phyloP scores from a whole-genome alignment of 352 stramenopile genomes.

The Phytophthora fragariae region DNA sequence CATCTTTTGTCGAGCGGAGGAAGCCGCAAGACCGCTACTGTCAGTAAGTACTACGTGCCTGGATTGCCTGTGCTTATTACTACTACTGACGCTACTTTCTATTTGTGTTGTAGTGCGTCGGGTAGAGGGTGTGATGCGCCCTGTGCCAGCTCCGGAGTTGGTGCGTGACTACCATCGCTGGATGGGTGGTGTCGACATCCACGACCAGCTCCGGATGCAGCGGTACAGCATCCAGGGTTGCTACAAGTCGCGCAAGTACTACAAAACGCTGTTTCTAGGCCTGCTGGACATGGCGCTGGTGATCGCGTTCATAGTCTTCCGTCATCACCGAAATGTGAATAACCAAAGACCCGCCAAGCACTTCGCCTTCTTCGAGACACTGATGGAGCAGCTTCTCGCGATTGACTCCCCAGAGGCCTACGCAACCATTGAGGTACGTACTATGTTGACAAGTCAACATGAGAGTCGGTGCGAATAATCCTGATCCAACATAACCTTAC shows the following conservation, averaged over 20 bases:
- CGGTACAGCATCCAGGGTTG: neutral
- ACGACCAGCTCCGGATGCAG: neutral
- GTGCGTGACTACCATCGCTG: slow-evolving; percentile 11
- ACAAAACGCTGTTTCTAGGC: slow-evolving; percentile 16
- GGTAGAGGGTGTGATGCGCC: neutral
- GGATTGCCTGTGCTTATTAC: neutral
- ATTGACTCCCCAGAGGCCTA: neutral
- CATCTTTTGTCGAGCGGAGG: slow-evolving; percentile 13
- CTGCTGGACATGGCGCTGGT: slow-evolving; percentile 14
- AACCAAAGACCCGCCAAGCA: slow-evolving; percentile 8
- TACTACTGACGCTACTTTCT: neutral
- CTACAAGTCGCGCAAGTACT: slow-evolving; percentile 16
- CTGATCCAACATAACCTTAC: neutral
- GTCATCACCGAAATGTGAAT: slow-evolving; percentile 7
- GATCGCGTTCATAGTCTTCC: slow-evolving; percentile 18
- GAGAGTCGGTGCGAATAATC: neutral
- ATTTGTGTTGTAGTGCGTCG: slow-evolving; percentile 4
- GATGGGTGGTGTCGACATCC: slow-evolving; percentile 10
- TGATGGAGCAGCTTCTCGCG: neutral
- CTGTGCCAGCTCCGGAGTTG: slow-evolving; percentile 4
- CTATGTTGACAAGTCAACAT: neutral
- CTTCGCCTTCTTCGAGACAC: slow-evolving; percentile 10
- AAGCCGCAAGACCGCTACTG: neutral
- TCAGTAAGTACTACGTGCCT: slow-evolving; percentile 13
- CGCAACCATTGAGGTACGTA: neutral